Percentiles rank a stretch among this genome's conserved stretches.
Conservation (phyloP, 208 protist genomes). For the Trypanosoma lewisi region DNA sequence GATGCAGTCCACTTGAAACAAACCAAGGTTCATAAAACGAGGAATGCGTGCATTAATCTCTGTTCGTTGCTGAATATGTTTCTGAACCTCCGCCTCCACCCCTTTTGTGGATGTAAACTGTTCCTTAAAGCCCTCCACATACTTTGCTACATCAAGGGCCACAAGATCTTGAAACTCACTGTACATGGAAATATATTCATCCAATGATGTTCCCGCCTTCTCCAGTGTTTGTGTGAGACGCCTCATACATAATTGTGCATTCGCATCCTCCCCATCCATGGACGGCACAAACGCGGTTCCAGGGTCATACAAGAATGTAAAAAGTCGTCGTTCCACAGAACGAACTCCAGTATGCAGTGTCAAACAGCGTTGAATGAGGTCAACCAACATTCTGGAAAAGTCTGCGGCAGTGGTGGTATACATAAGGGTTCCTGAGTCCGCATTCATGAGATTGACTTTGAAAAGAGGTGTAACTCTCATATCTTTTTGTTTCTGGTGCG, state of each 20-base stretch:
- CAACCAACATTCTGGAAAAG: constrained; percentile 58
- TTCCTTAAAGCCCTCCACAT: constrained; percentile 74
- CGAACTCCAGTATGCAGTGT: constrained; percentile 75
- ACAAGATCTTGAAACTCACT: constrained; percentile 69
- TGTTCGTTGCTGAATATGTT: constrained; percentile 50
- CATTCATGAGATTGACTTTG: constrained; percentile 48
- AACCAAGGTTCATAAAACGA: constrained; percentile 57
- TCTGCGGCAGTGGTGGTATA: constrained; percentile 62
- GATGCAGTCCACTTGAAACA: constrained; percentile 76
- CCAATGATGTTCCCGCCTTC: constrained; percentile 47
- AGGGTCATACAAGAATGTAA: constrained; percentile 91
- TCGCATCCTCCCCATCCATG: constrained; percentile 39
- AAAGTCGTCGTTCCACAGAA: constrained; percentile 86
- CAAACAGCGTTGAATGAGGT: constrained; percentile 81
- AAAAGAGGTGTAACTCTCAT: constrained; percentile 58
- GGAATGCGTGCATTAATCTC: constrained; percentile 70
- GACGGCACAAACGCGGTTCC: constrained; percentile 65
- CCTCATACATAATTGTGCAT: constrained; percentile 50
- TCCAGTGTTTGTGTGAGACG: constrained; percentile 61
- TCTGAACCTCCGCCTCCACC: constrained; percentile 78
- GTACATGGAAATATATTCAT: constrained; percentile 74
- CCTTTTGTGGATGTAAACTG: constrained; percentile 60
- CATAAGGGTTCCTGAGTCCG: constrained; percentile 3
- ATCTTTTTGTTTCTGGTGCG: constrained; percentile 32
- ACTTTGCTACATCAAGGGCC: constrained; percentile 66